A percentile compares a stretch with the other conserved stretches of the same genome.
Evolutionary conservation across 345 rosid species (phyloP).

Genomic region (Capsella bursapastoris): DNA sequence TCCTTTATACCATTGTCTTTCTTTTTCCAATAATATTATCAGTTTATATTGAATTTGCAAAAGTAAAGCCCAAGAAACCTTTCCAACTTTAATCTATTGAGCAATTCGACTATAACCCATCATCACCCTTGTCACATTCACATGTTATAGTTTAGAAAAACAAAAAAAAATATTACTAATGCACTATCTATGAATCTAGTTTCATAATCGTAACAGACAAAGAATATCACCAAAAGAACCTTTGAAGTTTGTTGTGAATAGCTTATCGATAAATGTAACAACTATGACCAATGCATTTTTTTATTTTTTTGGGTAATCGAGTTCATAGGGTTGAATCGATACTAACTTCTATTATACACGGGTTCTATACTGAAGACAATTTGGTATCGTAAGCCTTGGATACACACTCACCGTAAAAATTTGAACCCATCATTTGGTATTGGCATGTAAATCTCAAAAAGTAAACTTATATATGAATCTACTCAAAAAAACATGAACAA

Average conservation of each 20-base stretch:
- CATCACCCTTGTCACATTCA: slow-evolving; percentile 45
- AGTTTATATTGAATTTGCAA: slow-evolving; percentile 29
- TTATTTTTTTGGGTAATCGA: background rate
- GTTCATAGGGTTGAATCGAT: background rate
- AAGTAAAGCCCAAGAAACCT: slow-evolving; percentile 49
- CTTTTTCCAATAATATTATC: slow-evolving; percentile 18
- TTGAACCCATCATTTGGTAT: background rate
- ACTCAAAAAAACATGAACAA: slow-evolving; percentile 9
- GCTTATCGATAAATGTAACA: slow-evolving; percentile 2
- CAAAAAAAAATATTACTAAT: too few relatives aligned
- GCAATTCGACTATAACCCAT: slow-evolving; percentile 40
- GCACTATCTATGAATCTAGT: too few relatives aligned
- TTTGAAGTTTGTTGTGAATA: background rate
- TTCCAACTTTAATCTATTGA: slow-evolving; percentile 43
- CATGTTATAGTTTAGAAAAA: slow-evolving; percentile 17
- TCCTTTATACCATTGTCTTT: slow-evolving; percentile 35
- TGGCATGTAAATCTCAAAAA: slow-evolving; percentile 13
- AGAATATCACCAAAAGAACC: background rate
- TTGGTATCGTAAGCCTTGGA: background rate
- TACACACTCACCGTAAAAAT: background rate
- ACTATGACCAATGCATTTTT: slow-evolving; percentile 2
- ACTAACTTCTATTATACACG: background rate
- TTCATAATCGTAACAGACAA: background rate
- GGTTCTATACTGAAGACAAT: background rate
- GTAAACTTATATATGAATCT: slow-evolving; percentile 13